A percentile compares a stretch with the other conserved stretches of the same genome.
Evolutionary conservation across 2,329 filamentous ascomycete genomes (phyloP).

Genomic region (Acrocalymma vagum): DNA sequence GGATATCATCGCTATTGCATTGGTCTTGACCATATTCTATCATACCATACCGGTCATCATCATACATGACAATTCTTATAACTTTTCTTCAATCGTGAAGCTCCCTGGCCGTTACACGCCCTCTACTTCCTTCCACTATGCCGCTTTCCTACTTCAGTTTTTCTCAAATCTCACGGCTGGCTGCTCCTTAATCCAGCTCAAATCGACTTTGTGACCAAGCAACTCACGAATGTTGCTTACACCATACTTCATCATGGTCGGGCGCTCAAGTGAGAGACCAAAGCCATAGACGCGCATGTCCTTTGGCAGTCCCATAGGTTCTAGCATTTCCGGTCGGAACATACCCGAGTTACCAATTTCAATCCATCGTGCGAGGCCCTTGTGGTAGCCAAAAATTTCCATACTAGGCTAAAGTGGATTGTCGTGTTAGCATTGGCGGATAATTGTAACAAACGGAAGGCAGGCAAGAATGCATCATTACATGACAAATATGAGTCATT

Average conservation of each 20-base stretch:
- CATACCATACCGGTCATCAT: too few species aligned
- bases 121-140: not conserved
- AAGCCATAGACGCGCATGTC: conserved; percentile 95
- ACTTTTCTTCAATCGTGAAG: too few species aligned
- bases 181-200: conserved; percentile 91
- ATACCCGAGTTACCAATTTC: conserved; percentile 99
- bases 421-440: too few species aligned
- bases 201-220: conserved; percentile 93
- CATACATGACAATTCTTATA: too few species aligned
- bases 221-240: conserved; percentile 87
- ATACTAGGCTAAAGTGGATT: conserved; percentile 76
- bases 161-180: conserved; percentile 90
- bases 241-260: conserved; percentile 94
- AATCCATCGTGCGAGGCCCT: conserved; percentile 70
- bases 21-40: too few species aligned
- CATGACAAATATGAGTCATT: conserved; percentile 43
- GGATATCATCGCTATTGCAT: too few species aligned
- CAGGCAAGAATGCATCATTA: too few species aligned
- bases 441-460: too few species aligned
- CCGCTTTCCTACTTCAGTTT: conserved; percentile 58
- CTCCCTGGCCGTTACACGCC: too few species aligned
- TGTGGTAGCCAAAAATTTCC: conserved; percentile 98
- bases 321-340: conserved; percentile 98
- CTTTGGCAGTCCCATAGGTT: conserved; percentile 91
- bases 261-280: conserved; percentile 89